Evolutionary conservation across 1,139 yeast species (phyloP).

Genomic region (Spathaspora sp.): DNA sequence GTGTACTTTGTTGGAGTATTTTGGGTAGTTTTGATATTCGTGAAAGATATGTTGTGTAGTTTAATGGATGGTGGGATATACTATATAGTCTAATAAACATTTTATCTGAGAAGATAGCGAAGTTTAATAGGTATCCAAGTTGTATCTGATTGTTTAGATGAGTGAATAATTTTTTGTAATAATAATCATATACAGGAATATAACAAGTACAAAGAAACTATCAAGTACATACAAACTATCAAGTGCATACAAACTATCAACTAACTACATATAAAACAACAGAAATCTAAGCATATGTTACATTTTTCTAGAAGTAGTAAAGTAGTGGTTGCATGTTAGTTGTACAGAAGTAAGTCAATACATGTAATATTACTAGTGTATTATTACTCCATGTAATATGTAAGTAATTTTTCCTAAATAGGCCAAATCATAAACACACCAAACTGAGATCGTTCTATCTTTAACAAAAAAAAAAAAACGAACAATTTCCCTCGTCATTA

Average conservation of each 20-base stretch:
- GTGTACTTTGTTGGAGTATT: not conserved
- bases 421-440: slow-evolving; percentile 9
- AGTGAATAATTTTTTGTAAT: too few species aligned
- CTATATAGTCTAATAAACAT: not conserved
- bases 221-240: too few species aligned
- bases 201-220: too few species aligned
- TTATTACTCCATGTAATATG: not conserved
- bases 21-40: slow-evolving; percentile 17
- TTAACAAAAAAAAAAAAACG: not conserved
- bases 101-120: not conserved
- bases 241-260: too few species aligned
- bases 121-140: not conserved
- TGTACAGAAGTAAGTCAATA: too few species aligned
- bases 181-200: too few species aligned
- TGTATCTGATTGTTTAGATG: too few species aligned
- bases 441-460: not conserved
- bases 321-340: too few species aligned
- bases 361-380: too few species aligned
- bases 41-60: slow-evolving; percentile 25
- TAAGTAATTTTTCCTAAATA: slow-evolving; percentile 13
- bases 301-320: too few species aligned
- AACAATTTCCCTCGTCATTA: not conserved
- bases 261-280: too few species aligned
- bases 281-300: too few species aligned
- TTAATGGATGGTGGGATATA: slow-evolving; percentile 23